A percentile compares a stretch with the other conserved stretches of the same genome.
Evolutionary conservation across 768 basidiomycete genomes (phyloP).

Genomic region (Chalciporus piperatus): DNA sequence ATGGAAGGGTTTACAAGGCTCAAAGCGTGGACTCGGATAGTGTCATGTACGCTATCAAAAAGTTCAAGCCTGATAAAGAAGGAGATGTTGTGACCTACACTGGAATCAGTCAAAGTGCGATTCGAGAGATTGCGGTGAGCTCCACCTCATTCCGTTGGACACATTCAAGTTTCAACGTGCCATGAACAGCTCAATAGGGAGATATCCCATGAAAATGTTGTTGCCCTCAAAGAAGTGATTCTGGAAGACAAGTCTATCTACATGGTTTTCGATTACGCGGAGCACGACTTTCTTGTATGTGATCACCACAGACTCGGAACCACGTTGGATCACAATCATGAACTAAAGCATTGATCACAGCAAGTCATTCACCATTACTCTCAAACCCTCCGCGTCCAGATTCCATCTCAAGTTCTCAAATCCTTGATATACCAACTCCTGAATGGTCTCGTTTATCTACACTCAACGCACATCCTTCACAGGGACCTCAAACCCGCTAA

Average conservation of each 20-base stretch:
- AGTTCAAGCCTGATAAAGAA: constrained; percentile 99
- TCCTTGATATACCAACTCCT: constrained; percentile 92
- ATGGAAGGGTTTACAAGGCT: constrained; percentile 98
- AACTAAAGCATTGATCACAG: constrained; percentile 36
- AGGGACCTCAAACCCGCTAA: constrained; percentile 99
- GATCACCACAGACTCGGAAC: too few species aligned
- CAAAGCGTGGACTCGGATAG: constrained; percentile 68
- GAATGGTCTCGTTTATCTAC: constrained; percentile 92
- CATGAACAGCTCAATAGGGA: constrained; percentile 75
- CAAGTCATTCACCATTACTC: constrained; percentile 99
- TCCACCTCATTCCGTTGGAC: background rate
- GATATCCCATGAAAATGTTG: constrained; percentile 87
- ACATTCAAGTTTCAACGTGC: constrained; percentile 8
- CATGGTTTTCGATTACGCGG: constrained; percentile 99
- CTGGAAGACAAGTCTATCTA: constrained; percentile 98
- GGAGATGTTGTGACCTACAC: constrained; percentile 95
- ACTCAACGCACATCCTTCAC: constrained; percentile 92
- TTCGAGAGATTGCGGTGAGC: constrained; percentile 90
- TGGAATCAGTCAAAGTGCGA: constrained; percentile 96
- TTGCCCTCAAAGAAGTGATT: constrained; percentile 90
- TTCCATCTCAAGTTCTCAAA: constrained; percentile 80
- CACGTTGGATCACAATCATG: background rate
- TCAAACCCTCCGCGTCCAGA: constrained; percentile 76
- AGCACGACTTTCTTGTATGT: constrained; percentile 94
- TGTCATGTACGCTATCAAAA: constrained; percentile 92